Percentiles rank a stretch among this genome's conserved stretches.
Evolutionary conservation across 371 early-diverging fungal genomes (phyloP).

Genomic region (Funneliformis caledonium): DNA sequence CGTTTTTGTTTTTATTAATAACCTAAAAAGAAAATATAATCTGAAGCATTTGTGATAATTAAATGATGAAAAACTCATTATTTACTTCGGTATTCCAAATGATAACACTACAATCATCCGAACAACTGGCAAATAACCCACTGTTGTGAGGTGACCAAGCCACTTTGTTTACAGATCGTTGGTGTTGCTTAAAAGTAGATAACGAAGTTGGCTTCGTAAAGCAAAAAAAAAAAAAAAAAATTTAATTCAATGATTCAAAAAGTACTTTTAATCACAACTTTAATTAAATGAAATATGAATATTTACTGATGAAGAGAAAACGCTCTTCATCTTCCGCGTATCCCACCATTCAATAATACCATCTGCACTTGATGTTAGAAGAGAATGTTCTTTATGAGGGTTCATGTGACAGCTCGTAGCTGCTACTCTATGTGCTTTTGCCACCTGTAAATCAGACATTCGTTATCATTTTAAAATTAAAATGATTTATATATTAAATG

Average conservation of each 20-base stretch:
- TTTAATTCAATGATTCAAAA: too few relatives aligned
- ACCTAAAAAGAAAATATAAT: neutral
- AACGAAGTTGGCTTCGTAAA: neutral
- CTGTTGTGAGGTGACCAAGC: conserved; percentile 12
- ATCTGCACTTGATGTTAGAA: conserved; percentile 2
- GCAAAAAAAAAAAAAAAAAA: neutral
- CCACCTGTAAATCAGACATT: neutral
- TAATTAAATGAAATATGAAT: neutral
- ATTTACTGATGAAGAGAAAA: neutral
- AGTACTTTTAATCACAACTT: neutral
- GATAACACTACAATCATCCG: conserved; percentile 19
- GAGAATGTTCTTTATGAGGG: conserved; percentile 3
- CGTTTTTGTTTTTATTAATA: neutral
- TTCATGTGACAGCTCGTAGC: conserved; percentile 9
- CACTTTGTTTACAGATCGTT: conserved; percentile 13
- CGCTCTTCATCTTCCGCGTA: neutral
- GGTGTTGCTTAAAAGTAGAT: conserved; percentile 19
- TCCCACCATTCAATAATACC: conserved; percentile 29
- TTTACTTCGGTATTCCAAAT: conserved; percentile 21
- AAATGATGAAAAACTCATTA: neutral
- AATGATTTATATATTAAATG: neutral
- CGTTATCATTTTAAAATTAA: neutral
- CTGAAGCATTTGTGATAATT: neutral
- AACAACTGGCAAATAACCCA: conserved; percentile 23
- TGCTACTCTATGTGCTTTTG: neutral